Conservation (phyloP, 2,329 filamentous ascomycete genomes). For the Aspergillus floridensis region DNA sequence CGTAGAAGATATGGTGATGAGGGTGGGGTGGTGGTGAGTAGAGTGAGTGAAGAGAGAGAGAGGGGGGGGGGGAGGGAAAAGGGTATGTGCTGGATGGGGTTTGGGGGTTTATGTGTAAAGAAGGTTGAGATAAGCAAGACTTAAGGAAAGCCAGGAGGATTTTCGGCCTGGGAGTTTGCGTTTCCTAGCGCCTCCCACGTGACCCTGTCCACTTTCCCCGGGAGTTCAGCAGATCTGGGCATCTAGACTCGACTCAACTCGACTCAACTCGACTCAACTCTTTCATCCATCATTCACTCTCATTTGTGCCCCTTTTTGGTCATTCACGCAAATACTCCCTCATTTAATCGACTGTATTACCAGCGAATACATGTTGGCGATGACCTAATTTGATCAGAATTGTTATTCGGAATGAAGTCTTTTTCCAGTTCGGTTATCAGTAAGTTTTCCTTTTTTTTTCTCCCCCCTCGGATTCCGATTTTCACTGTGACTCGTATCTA, state of each 20-base stretch:
- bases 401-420: conserved; percentile 41
- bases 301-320: background rate
- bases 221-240: conserved; percentile 20
- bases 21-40: background rate
- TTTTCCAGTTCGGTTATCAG: conserved; percentile 57
- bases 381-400: conserved; percentile 10
- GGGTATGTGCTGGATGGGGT: background rate
- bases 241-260: conserved; percentile 20
- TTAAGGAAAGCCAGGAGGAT: conserved; percentile 40
- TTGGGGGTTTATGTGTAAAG: background rate
- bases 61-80: conserved; percentile 25
- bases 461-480: background rate
- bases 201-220: conserved; percentile 33
- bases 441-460: conserved; percentile 27
- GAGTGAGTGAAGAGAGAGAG: conserved; percentile 14
- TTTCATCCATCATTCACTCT: background rate
- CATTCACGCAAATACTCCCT: background rate
- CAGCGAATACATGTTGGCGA: conserved; percentile 15
- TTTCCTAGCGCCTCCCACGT: conserved; percentile 39
- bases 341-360: background rate
- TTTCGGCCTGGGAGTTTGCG: conserved; percentile 39
- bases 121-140: conserved; percentile 29
- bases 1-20: conserved; percentile 11
- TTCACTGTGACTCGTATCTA: conserved; percentile 5
- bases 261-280: background rate